Evolutionary conservation across 257 asterid species (phyloP).

Genomic region (Nicotiana tomentosiformis): DNA sequence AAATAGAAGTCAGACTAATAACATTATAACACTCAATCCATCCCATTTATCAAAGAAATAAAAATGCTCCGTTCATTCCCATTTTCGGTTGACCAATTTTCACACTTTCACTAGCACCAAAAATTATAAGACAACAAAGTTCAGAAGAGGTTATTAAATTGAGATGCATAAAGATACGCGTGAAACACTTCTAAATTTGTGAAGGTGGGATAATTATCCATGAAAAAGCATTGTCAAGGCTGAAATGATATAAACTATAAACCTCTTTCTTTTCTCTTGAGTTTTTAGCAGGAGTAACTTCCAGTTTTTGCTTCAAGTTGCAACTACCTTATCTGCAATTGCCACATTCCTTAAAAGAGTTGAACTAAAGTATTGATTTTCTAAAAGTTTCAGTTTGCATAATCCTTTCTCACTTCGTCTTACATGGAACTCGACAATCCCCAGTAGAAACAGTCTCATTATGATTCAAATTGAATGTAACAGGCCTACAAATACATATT

Average conservation of each 20-base stretch:
- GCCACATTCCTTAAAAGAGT: neutral
- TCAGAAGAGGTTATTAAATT: neutral
- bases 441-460: neutral
- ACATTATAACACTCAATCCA: neutral
- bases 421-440: neutral
- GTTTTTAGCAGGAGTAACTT: neutral
- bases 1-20: neutral
- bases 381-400: neutral
- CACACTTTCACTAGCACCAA: neutral
- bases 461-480: neutral
- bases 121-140: neutral
- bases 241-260: neutral
- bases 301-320: neutral
- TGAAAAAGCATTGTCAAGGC: neutral
- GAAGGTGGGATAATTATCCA: neutral
- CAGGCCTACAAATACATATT: neutral
- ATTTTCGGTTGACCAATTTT: neutral
- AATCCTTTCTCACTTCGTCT: neutral
- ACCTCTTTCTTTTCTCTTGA: neutral
- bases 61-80: neutral
- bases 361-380: neutral
- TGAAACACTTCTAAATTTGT: neutral
- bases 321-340: neutral
- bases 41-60: neutral
- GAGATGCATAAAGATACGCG: neutral